Evolutionary conservation across 257 asterid genomes (phyloP), one percentile per base, ranked within the genome.

Genomic region (Gentiana straminea): DNA sequence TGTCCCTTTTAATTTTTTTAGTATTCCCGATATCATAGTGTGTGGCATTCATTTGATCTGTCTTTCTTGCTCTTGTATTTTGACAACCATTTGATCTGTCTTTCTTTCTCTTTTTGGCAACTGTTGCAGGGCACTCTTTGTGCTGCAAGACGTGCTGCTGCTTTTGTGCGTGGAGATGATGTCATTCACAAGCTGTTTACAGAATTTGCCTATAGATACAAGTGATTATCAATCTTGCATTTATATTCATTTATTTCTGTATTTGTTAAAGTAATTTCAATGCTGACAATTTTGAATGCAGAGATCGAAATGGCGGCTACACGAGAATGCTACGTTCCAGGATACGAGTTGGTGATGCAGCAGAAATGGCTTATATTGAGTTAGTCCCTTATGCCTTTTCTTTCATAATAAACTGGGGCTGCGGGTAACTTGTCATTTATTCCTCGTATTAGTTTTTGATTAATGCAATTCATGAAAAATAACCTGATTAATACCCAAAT

Each of bases 341-440:
- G 49, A 79, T 87, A 51, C 95, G 95, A 57, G 91, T 83, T 60
- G 96, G 98, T 67, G 96, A 90, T 75, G 96, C 96, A 68, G 95
- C 98, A 2, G 74, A 73, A 6, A 82, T 86, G 95, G 98, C 98
- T 49, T 90, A 86, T 61, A 86, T 86, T 37, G 98, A 86, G 98
- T 86, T 79, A 59, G 94, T 34, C 49, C 54, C 36, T 36, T 48
- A 1, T 15, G 33, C 46, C 37, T 50, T 47, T 50, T 41, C 46
- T 41, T 7, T 3, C 46, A 41, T 41, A 41, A 41, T 41, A 5
- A 41, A 7, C 7, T 41, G 46, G 10, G 9, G 9, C 46, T 5
- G 2, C 46, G 9, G 46, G 10, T 41, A 5, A 24, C 46, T 39
- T 56, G 51, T 36, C 45, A 15, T n/a, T 55, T 55, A 7, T 33